Percentiles rank a stretch among this genome's conserved stretches.
These are phyloP conservation scores for Globisporangium spinosum DNA, from an alignment of 352 stramenopile species.

Conservation along the genomic window DNA sequence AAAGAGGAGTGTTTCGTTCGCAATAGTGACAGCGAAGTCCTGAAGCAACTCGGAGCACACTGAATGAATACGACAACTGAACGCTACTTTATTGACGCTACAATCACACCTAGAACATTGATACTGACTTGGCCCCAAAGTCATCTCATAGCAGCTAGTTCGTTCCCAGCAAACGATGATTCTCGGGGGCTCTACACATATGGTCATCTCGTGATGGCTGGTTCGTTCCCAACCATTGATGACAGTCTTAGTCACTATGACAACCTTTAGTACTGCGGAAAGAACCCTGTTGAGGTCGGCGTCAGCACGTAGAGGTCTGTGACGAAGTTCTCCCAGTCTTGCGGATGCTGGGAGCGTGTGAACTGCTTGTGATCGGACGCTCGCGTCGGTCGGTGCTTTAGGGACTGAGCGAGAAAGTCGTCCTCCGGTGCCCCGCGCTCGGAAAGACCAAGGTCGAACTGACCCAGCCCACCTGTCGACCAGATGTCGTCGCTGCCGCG, in stretches of 20 bases:
- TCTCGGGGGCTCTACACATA: background rate
- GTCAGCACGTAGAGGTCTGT: conserved; percentile 11
- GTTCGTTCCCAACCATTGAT: background rate
- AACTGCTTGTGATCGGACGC: conserved; percentile 8
- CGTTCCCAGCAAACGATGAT: background rate
- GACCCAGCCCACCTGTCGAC: background rate
- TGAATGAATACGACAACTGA: background rate
- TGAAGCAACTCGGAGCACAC: too few species aligned
- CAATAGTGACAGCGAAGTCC: background rate
- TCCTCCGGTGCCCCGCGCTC: background rate
- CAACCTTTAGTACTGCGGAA: background rate
- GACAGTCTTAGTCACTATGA: background rate
- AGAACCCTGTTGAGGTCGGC: background rate
- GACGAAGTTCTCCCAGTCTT: conserved; percentile 17
- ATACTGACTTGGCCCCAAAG: background rate
- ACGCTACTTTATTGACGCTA: background rate
- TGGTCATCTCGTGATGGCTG: background rate
- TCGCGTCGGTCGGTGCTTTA: conserved; percentile 7
- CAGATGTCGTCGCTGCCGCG: background rate
- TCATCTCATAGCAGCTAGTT: background rate
- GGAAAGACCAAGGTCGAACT: conserved; percentile 12
- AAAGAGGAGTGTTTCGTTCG: background rate
- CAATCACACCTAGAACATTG: background rate
- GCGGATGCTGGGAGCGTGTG: background rate
- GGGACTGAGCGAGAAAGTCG: background rate